Evolutionary conservation across 352 stramenopile genomes (phyloP), one percentile per base, ranked within the genome.

Genomic region (Phytophthora uliginosa): DNA sequence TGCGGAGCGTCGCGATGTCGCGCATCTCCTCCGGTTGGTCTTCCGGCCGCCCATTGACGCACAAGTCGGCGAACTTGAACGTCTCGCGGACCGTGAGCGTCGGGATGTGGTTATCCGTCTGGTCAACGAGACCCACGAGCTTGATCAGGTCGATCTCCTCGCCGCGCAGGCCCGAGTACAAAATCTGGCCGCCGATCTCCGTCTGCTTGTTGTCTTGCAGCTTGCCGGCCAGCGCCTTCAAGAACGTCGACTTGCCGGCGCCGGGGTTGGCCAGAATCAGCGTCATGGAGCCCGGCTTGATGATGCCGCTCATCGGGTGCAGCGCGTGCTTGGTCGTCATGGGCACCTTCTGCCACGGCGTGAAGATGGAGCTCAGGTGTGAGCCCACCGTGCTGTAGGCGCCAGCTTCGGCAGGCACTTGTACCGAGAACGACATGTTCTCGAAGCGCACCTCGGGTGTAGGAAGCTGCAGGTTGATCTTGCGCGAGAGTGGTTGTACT

Each of bases 11-110:
- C 2, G 83, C 85, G 34, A 90, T 93, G 26, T 90, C 76, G 28
- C 88, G 82, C 45, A 97, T 69, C 67, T 97, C 82, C 55, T 97
- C 74, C 18, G 92, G 71, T 60, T 90, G 83, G 59, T 87, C 72
- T 12, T 90, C 70, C 1, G 85, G 80, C 0, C 57, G 67, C 3
- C 79, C 78, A 53, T 90, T 95, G 58, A 96, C 89, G 69, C 91
- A 98, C 77, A 98, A 88, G 69, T 97, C 97, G n/a, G 96, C 92
- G 78, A 99, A 99, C 61, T 95, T 82, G 63, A 85, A 80, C 36
- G 74, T 85, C 42, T 99, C 96, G 22, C 93, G 83, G 0, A 99
- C 97, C 5, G 96, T 99, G 13, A 99, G 76, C 24, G 93, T 89
- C 7, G 96, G 82, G 40, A 94, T 84, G 86, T 99, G 97, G 50